Evolutionary conservation across 2,329 filamentous ascomycete species (phyloP), one percentile per base, ranked within the genome.

Genomic region (Exophiala sideris): DNA sequence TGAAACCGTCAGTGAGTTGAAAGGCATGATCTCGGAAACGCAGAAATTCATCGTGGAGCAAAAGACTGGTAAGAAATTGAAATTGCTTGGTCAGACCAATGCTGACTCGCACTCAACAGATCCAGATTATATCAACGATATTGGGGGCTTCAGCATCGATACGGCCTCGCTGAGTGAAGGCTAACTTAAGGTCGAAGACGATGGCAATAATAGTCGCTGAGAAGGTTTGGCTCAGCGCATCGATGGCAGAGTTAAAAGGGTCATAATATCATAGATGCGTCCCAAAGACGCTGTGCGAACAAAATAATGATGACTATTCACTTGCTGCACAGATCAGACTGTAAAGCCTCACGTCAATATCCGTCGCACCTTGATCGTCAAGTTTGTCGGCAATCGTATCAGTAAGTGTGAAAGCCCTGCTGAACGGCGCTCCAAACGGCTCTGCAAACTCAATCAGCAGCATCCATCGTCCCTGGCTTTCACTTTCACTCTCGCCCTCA

Each of bases 41-140:
- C 49, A 8, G 51, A 54, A 54, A 11, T 54, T 54, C 24, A 54
- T 54, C 14, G 3, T 40, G 10, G 38, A 49, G 32, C 33, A 54
- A 29, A 29, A 29, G 24, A 29, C 24, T 8, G 24, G 24, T 29
- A 38, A 38, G 35, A 12, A 5, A 38, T 16, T 12, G 16, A 18
- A 18, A 5, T 38, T 11, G 10, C 10, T 8, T 38, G 35, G 14
- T 38, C 14, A 12, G 35, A 12, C 11, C 10, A 5, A 5, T 12
- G 10, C 35, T 12, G 11, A 38, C 35, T 38, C 5, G 5, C 5
- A 5, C 12, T 38, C 3, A 34, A 18, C 34, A 61, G 60, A 62
- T 47, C 60, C 58, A 6, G 56, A 54, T 2, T 61, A 56, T 48
- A 47, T 62, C 14, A 50, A 61, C 32, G 56, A 59, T 44, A 50